Evolutionary conservation across 352 stramenopile species (phyloP).

Genomic region (Phytophthora pseudosyringae): DNA sequence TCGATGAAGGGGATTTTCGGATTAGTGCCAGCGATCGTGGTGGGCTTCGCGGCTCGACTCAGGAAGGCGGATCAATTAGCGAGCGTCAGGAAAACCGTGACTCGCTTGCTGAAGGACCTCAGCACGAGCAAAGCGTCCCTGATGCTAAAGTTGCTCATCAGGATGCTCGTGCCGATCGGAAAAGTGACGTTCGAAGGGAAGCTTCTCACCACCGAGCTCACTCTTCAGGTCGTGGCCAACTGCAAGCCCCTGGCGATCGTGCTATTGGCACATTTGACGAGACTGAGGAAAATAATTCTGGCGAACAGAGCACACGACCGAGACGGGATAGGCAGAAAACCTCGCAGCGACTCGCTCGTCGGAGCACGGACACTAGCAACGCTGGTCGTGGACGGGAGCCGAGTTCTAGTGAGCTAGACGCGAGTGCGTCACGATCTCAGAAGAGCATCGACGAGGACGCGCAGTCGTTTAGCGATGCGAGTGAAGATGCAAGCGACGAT

Average conservation of each 20-base stretch:
- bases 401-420: not conserved
- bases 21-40: not conserved
- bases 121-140: not conserved
- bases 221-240: not conserved
- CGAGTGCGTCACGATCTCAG: not conserved
- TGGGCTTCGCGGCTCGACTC: not conserved
- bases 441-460: not conserved
- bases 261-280: not conserved
- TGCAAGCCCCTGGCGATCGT: too few relatives aligned
- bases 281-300: not conserved
- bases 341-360: not conserved
- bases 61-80: not conserved
- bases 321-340: not conserved
- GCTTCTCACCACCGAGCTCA: not conserved
- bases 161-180: not conserved
- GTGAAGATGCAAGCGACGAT: constrained; percentile 2
- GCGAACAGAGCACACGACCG: not conserved
- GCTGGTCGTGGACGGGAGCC: not conserved
- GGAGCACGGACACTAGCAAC: not conserved
- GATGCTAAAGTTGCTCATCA: not conserved
- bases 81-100: not conserved
- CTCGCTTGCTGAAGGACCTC: not conserved
- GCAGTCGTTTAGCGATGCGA: constrained; percentile 10
- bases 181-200: not conserved
- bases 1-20: not conserved